Percentiles rank a stretch among this genome's conserved stretches.
Evolutionary conservation across 2,329 filamentous ascomycete genomes (phyloP).

Genomic region (Neofusicoccum parvum): DNA sequence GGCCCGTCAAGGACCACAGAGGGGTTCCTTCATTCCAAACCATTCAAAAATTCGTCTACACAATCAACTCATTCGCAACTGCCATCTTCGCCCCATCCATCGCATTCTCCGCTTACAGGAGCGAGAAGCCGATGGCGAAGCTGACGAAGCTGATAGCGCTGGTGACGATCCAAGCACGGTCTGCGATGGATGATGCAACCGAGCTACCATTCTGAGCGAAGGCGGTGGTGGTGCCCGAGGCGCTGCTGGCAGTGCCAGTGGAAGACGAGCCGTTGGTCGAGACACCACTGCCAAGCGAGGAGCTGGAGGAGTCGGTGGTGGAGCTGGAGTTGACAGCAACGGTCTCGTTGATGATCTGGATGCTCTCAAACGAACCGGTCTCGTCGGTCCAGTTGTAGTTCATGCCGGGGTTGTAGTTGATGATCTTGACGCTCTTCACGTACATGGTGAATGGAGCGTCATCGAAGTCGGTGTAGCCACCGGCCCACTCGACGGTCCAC

Average conservation of each 20-base stretch:
- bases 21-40: constrained; percentile 9
- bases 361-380: constrained; percentile 51
- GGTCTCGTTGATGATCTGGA: constrained; percentile 41
- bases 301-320: not conserved
- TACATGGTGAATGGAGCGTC: constrained; percentile 55
- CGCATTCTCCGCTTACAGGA: constrained; percentile 10
- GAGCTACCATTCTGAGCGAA: constrained; percentile 16
- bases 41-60: constrained; percentile 3
- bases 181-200: not conserved
- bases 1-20: not conserved
- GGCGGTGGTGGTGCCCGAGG: not conserved
- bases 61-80: constrained; percentile 11
- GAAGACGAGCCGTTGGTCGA: not conserved
- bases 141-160: constrained; percentile 11
- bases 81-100: not conserved
- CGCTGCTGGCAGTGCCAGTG: not conserved
- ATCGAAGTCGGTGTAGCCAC: constrained; percentile 56
- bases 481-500: constrained; percentile 68
- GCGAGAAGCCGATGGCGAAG: constrained; percentile 20
- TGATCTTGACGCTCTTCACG: constrained; percentile 53
- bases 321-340: constrained; percentile 13
- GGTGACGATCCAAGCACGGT: constrained; percentile 11
- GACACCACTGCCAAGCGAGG: not conserved
- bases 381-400: constrained; percentile 55
- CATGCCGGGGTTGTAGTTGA: constrained; percentile 55